Conservation (phyloP, 139 green algal species). For the Trebouxia sp. region DNA sequence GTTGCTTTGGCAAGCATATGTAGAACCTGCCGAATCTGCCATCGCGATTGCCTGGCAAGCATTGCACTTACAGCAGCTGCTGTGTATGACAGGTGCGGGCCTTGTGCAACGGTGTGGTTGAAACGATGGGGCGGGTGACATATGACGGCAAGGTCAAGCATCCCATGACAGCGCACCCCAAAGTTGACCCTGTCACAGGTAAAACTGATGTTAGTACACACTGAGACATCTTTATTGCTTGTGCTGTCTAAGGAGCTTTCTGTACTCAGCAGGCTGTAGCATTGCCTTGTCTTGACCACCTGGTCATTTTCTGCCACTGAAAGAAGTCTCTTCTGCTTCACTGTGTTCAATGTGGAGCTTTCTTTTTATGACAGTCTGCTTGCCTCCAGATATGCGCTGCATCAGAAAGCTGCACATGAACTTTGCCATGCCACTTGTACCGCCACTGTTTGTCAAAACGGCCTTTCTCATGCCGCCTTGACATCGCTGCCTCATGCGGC, state of each 20-base stretch:
- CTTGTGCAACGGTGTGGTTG: conserved; percentile 63
- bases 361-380: not conserved
- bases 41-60: not conserved
- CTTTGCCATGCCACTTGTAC: not conserved
- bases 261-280: too few relatives aligned
- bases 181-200: conserved; percentile 67
- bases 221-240: too few relatives aligned
- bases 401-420: not conserved
- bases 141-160: conserved; percentile 35
- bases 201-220: not conserved
- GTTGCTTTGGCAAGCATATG: too few relatives aligned
- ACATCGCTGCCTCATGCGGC: not conserved
- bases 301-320: too few relatives aligned
- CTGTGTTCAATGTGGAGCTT: too few relatives aligned
- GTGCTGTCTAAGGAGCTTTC: too few relatives aligned
- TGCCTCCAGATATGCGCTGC: not conserved
- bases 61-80: too few relatives aligned
- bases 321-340: too few relatives aligned
- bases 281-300: too few relatives aligned
- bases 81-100: conserved; percentile 42
- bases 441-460: too few relatives aligned
- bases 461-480: too few relatives aligned
- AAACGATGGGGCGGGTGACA: conserved; percentile 63
- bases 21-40: not conserved
- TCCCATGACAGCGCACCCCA: conserved; percentile 85